Evolutionary conservation across 2,329 filamentous ascomycete genomes (phyloP), one percentile per base, ranked within the genome.

Genomic region (Fusarium paranaense): DNA sequence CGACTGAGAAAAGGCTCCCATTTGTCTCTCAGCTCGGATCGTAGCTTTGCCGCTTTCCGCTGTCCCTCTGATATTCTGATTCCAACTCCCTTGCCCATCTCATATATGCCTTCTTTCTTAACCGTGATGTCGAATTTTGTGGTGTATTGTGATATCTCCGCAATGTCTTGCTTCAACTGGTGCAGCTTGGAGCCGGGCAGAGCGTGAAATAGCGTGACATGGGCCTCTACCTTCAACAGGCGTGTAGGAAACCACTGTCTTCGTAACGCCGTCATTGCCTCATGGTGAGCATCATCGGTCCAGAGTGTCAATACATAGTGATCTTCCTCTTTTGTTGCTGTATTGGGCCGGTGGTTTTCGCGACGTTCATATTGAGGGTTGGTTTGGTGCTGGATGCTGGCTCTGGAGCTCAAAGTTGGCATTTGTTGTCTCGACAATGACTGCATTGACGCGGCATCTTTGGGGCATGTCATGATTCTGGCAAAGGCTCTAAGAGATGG

Each of bases 181-280:
- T 63, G 13, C 0, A 75, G 25, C 33, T 47, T 73, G 5, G 72
- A 75, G 2, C 66, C 72, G 5, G 72, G 72, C 11, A 75, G 56
- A 4, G 72, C 72, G 38, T 75, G 72, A 4, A 75, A 75, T 3
- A 75, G 47, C 4, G 72, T 75, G 35, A 75, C 18, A 40, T 75
- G 72, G 0, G 72, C 72, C 3, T 71, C 66, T 2, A 75, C 72
- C 20, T 73, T 75, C 30, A 75, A 67, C 1, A 75, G 8, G 1
- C 22, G 40, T 5, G 52, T 2, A 6, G 72, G 72, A 22, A 75
- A 75, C 72, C 72, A 75, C 10, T 68, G 66, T 16, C 27, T 56
- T 27, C 72, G 69, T 2, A 75, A 25, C 1, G 45, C 59, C 11
- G 63, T 65, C 72, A 75, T 73, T 11, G 14, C 6, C 16, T 66